phyloP scores from a whole-genome alignment of 495 filamentous ascomycete species.

The Lichenothelia convexa region DNA sequence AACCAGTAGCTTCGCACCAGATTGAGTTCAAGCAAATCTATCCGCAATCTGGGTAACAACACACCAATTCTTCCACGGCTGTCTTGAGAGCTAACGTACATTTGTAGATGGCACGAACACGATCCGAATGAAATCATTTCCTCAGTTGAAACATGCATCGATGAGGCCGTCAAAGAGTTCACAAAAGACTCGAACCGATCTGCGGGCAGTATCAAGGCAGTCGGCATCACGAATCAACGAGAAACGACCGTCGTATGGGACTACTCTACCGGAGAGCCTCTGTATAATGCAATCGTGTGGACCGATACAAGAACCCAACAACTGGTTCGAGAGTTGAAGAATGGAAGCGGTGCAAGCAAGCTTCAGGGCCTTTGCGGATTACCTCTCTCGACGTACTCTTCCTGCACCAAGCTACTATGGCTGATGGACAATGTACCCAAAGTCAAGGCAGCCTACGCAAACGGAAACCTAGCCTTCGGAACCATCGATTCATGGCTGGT shows the following conservation, averaged over 20 bases:
- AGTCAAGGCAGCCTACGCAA: constrained; percentile 62
- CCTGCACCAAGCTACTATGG: constrained; percentile 79
- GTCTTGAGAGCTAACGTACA: constrained; percentile 6
- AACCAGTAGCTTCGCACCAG: constrained; percentile 72
- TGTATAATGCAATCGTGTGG: constrained; percentile 88
- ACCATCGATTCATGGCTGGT: constrained; percentile 91
- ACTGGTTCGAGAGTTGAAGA: constrained; percentile 68
- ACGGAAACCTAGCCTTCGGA: constrained; percentile 67
- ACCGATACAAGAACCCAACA: constrained; percentile 71
- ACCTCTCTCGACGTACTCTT: constrained; percentile 86
- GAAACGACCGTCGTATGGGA: constrained; percentile 93
- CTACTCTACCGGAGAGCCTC: constrained; percentile 60
- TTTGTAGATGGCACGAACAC: constrained; percentile 78
- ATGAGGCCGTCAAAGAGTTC: constrained; percentile 20
- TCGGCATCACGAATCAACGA: constrained; percentile 89
- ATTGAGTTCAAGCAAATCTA: constrained; percentile 82
- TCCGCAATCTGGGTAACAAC: constrained; percentile 61
- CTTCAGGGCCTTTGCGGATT: constrained; percentile 65
- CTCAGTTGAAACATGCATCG: constrained; percentile 65
- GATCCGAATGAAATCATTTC: constrained; percentile 63
- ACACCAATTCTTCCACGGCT: neutral
- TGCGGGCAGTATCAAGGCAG: constrained; percentile 62
- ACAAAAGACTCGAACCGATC: too few relatives aligned
- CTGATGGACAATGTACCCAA: constrained; percentile 52
- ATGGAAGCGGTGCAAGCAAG: constrained; percentile 41